Evolutionary conservation across 2,329 filamentous ascomycete species (phyloP).

Genomic region (Monosporascus sp.): DNA sequence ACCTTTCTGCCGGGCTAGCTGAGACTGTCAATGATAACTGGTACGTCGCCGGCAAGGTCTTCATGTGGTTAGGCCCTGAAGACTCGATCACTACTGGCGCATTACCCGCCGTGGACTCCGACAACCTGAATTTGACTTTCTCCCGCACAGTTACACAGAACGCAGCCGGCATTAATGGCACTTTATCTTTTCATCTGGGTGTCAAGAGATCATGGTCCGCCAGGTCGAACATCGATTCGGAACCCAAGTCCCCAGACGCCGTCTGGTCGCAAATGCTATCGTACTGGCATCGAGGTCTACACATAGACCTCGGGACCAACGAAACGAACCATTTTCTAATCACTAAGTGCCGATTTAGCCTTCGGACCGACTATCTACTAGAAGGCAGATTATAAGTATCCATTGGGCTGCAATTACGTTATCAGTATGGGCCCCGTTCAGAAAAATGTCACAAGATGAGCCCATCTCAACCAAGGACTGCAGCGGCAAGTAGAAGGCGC

Average conservation of each 20-base stretch:
- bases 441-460: conserved; percentile 36
- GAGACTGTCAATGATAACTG: conserved; percentile 51
- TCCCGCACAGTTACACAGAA: conserved; percentile 37
- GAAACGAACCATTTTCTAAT: conserved; percentile 18
- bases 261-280: conserved; percentile 12
- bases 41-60: conserved; percentile 62
- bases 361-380: conserved; percentile 16
- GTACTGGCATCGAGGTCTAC: conserved; percentile 10
- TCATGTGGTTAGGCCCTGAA: conserved; percentile 49
- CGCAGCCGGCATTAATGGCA: conserved; percentile 47
- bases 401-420: conserved; percentile 50
- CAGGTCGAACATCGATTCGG: conserved; percentile 41
- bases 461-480: conserved; percentile 32
- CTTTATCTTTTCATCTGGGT: conserved; percentile 49
- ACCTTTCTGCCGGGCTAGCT: conserved; percentile 38
- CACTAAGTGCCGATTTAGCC: conserved; percentile 8
- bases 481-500: conserved; percentile 28
- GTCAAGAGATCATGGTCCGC: conserved; percentile 50
- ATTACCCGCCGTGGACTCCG: conserved; percentile 25
- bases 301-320: conserved; percentile 11
- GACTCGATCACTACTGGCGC: conserved; percentile 46
- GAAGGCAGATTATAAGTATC: conserved; percentile 45
- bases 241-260: conserved; percentile 18
- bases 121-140: conserved; percentile 39
- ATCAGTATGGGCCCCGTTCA: conserved; percentile 25